Evolutionary conservation across 257 asterid genomes (phyloP), one percentile per base, ranked within the genome.

Genomic region (Fraxinus quadrangulata): DNA sequence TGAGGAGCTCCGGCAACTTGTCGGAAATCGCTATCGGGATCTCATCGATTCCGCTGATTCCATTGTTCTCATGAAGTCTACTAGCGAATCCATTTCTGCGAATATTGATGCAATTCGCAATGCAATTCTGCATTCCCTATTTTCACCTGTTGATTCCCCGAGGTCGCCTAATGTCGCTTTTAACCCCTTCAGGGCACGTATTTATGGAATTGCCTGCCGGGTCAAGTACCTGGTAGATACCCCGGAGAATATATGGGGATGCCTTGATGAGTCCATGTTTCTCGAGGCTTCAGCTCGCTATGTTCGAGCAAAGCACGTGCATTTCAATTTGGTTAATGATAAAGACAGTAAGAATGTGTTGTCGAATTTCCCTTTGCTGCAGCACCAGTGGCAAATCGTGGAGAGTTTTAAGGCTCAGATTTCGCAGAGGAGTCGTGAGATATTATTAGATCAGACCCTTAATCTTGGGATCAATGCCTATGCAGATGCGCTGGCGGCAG

Each of bases 161-260:
- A 89, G 81, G 70, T 83, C 97, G 69, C 87, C 96, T 14, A 91
- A 72, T 37, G 77, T 80, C 77, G 47, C 85, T 45, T 75, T 76
- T 33, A 83, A 87, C 59, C 90, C 94, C 14, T 85, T 84, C 19
- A 86, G 95, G 77, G 85, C 94, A 17, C 86, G 87, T 6, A 88
- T 81, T 77, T 96, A 96, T 77, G 97, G 94, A 72, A 88, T 96
- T 40, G 99, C 98, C 12, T 96, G 97, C 81, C 85, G 99, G 65
- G 99, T 96, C 77, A 96, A 96, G 92, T 96, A 96, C 85, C 86
- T 96, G 30, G 99, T 96, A n/a, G 99, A 96, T 84, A 93, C 98
- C 42, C 99, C 97, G 14, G 99, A 96, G 67, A 93, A 96, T 80
- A 96, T 96, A 3, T 96, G 99, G 99, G 99, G 99, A 36, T 90